phyloP scores from a whole-genome alignment of 352 stramenopile species.

The Blastocystis sp. region DNA sequence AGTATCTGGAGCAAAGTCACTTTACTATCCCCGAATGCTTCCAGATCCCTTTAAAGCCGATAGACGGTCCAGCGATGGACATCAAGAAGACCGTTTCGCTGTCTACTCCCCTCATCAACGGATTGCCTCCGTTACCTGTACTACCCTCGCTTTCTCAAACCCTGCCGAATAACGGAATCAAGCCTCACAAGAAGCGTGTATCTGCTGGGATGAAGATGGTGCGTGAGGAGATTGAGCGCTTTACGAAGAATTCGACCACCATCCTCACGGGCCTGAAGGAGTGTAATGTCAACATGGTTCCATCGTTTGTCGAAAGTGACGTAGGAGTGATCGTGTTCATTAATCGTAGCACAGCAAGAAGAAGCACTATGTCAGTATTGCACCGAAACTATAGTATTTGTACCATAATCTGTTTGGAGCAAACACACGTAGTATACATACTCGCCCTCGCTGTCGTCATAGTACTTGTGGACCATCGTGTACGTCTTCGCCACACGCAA shows the following conservation, averaged over 20 bases:
- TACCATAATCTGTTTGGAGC: not conserved
- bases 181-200: conserved; percentile 24
- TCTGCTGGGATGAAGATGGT: conserved; percentile 57
- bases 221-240: conserved; percentile 44
- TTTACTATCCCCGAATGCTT: conserved; percentile 61
- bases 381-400: not conserved
- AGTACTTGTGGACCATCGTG: conserved; percentile 67
- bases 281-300: conserved; percentile 8
- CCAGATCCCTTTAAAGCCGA: conserved; percentile 26
- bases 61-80: too few species aligned
- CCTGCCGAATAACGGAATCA: not conserved
- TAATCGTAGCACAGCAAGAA: not conserved
- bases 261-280: conserved; percentile 28
- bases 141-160: not conserved
- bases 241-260: conserved; percentile 25
- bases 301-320: not conserved
- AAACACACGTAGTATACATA: conserved; percentile 10
- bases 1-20: conserved; percentile 30
- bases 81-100: too few species aligned
- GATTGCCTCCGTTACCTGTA: not conserved
- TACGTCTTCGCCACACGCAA: conserved; percentile 52
- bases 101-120: not conserved
- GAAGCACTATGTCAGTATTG: conserved; percentile 14
- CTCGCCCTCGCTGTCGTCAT: conserved; percentile 59
- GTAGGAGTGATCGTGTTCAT: not conserved